Base-by-base conservation (phyloP, 2,329 filamentous ascomycete genomes). In the Colletotrichum sp. region DNA sequence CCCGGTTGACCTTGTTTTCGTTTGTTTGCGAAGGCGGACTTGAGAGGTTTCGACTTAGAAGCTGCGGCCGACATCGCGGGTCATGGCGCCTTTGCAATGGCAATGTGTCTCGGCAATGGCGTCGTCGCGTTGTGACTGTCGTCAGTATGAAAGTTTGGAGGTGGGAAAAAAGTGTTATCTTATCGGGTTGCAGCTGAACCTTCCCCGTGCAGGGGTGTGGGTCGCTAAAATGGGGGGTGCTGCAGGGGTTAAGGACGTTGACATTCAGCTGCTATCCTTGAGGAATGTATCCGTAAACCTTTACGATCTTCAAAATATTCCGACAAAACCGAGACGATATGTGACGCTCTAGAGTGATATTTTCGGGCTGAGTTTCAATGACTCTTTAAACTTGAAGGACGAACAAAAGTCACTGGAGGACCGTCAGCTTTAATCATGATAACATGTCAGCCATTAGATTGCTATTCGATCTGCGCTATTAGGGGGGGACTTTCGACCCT, bases 1-100 rank as follows among this genome's bases (percentile, higher is more conserved):
- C 62, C 69, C 57, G 69, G 59, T 75, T 60, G 62, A 52, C 76
- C 79, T 9, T 80, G 71, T 76, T 83, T 84, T 55, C 82, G 80
- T 77, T 84, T 83, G 13, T 71, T 78, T 13, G 78, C 59, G 52
- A 69, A 71, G 60, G 75, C 62, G 9, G 71, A 73, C 34, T 64
- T 79, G 74, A 49, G 65, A 18, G 71, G 70, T 62, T n/a, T 75
- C 49, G 39, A 30, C 26, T 62, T 52, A 59, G 68, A 34, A 66
- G 55, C 59, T 55, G 77, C 63, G 32, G 77, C 39, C 65, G 77
- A 72, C 77, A 78, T 78, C 18, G 12, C 76, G 44, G 69, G 15
- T 59, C 75, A 77, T 77, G 66, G 44, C n/a, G 65, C 18, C 60
- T 13, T 9, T 28, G 36, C 65, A 70, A 57, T 44, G 62, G 36